Percentiles rank a stretch among this genome's conserved stretches.
Evolutionary conservation across 2,329 filamentous ascomycete genomes (phyloP).

Genomic region (Trichoderma koningii): DNA sequence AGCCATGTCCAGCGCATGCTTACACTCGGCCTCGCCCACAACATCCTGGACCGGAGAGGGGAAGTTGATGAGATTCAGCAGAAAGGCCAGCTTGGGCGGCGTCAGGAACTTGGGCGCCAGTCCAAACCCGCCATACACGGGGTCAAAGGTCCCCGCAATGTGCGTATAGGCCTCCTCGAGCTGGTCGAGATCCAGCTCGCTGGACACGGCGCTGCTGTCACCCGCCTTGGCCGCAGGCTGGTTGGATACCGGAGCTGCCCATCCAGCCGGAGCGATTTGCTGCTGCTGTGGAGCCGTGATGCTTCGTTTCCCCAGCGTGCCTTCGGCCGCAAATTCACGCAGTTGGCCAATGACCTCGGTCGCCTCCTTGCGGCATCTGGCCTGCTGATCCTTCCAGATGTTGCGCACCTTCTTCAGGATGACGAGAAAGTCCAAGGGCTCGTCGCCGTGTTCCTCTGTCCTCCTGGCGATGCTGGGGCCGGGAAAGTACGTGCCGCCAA

Average conservation of each 20-base stretch:
- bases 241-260: constrained; percentile 38
- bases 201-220: constrained; percentile 48
- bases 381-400: constrained; percentile 80
- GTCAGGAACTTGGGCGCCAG: constrained; percentile 86
- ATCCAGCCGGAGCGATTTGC: constrained; percentile 37
- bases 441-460: constrained; percentile 49
- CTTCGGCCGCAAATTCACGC: constrained; percentile 85
- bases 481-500: constrained; percentile 95
- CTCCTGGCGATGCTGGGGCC: constrained; percentile 64
- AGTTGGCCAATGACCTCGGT: constrained; percentile 80
- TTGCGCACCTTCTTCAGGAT: constrained; percentile 76
- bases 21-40: constrained; percentile 79
- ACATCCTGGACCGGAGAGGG: constrained; percentile 76
- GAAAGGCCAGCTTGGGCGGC: constrained; percentile 78
- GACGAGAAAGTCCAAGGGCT: constrained; percentile 76
- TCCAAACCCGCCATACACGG: constrained; percentile 77
- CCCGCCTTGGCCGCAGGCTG: constrained; percentile 31
- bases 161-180: constrained; percentile 86
- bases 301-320: constrained; percentile 60
- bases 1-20: constrained; percentile 74
- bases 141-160: constrained; percentile 79
- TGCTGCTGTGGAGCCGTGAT: constrained; percentile 38
- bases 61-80: constrained; percentile 73
- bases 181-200: constrained; percentile 83
- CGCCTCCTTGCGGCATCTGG: constrained; percentile 80